Percentiles rank a stretch among this genome's conserved stretches.
Conservation (phyloP, 1,284 basidiomycete species). For the Lentinula novae-zelandiae region DNA sequence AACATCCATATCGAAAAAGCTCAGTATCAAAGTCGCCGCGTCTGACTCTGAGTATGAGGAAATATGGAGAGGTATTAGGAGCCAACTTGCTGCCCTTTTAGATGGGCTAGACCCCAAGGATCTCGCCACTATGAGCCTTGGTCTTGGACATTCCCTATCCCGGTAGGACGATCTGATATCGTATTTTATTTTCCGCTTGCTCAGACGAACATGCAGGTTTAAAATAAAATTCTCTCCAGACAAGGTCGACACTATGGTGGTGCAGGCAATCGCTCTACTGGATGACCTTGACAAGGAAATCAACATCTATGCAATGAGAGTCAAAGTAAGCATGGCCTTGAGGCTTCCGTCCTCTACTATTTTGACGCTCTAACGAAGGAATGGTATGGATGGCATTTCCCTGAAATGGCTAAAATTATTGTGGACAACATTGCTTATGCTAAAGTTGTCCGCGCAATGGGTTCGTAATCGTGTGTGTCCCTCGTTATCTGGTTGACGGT, state of each 20-base stretch:
- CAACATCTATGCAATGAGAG: conserved; percentile 99
- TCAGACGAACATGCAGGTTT: conserved; percentile 55
- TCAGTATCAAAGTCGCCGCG: conserved; percentile 83
- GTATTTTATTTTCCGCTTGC: not conserved
- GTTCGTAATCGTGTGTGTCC: conserved; percentile 33
- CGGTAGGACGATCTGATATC: conserved; percentile 44
- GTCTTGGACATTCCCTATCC: conserved; percentile 94
- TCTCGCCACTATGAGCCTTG: conserved; percentile 95
- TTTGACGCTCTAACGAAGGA: conserved; percentile 51
- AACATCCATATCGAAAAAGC: conserved; percentile 88
- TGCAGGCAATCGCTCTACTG: conserved; percentile 97
- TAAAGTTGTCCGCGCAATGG: conserved; percentile 87
- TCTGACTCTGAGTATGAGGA: conserved; percentile 52
- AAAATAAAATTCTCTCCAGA: conserved; percentile 99
- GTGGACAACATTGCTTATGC: conserved; percentile 97
- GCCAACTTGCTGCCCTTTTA: conserved; percentile 83
- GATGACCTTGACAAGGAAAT: conserved; percentile 99
- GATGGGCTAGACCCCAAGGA: conserved; percentile 94
- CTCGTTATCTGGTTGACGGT: conserved; percentile 5
- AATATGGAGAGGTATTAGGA: conserved; percentile 94
- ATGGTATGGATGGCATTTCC: conserved; percentile 99
- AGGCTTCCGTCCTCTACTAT: conserved; percentile 9
- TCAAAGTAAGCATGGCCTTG: conserved; percentile 65
- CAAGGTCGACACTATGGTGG: conserved; percentile 99
- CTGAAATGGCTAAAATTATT: conserved; percentile 98